phyloP scores from a whole-genome alignment of 2,329 filamentous ascomycete species.

The Trichophyton simii region DNA sequence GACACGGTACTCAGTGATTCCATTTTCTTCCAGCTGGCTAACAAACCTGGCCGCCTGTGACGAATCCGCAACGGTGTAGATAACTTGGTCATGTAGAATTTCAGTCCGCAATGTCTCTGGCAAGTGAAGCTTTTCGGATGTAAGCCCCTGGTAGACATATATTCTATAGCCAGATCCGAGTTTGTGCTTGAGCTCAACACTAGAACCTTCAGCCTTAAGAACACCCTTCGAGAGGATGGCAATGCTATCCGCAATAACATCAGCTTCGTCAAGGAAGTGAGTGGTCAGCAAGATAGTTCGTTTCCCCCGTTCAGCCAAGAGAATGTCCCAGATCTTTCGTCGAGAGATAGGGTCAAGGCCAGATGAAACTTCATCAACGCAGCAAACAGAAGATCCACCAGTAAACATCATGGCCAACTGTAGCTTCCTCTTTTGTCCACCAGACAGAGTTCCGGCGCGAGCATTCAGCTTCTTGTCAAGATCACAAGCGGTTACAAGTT shows the following conservation, averaged over 20 bases:
- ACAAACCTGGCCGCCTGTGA: slow-evolving; percentile 60
- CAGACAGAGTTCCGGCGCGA: slow-evolving; percentile 64
- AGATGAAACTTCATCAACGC: slow-evolving; percentile 80
- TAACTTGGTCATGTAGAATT: slow-evolving; percentile 55
- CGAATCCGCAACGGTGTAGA: slow-evolving; percentile 60
- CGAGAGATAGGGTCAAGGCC: slow-evolving; percentile 78
- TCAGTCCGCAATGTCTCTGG: slow-evolving; percentile 44
- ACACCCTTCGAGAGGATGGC: slow-evolving; percentile 75
- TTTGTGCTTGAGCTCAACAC: slow-evolving; percentile 70
- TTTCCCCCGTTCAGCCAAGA: slow-evolving; percentile 68
- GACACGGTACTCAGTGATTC: slow-evolving; percentile 67
- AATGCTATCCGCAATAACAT: slow-evolving; percentile 78
- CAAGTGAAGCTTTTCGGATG: slow-evolving; percentile 34
- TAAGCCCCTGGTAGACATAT: slow-evolving; percentile 51
- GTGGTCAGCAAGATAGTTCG: slow-evolving; percentile 81
- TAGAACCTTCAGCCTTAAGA: slow-evolving; percentile 69
- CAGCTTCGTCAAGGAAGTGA: slow-evolving; percentile 87
- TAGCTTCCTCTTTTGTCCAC: slow-evolving; percentile 83
- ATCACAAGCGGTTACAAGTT: slow-evolving; percentile 60
- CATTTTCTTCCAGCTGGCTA: slow-evolving; percentile 50
- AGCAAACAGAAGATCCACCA: slow-evolving; percentile 75
- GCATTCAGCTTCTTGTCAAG: slow-evolving; percentile 61
- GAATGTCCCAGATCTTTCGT: slow-evolving; percentile 87
- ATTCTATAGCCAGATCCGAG: slow-evolving; percentile 78
- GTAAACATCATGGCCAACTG: slow-evolving; percentile 94